phyloP scores from a whole-genome alignment of 2,329 filamentous ascomycete species.

The Fusarium nodosum region DNA sequence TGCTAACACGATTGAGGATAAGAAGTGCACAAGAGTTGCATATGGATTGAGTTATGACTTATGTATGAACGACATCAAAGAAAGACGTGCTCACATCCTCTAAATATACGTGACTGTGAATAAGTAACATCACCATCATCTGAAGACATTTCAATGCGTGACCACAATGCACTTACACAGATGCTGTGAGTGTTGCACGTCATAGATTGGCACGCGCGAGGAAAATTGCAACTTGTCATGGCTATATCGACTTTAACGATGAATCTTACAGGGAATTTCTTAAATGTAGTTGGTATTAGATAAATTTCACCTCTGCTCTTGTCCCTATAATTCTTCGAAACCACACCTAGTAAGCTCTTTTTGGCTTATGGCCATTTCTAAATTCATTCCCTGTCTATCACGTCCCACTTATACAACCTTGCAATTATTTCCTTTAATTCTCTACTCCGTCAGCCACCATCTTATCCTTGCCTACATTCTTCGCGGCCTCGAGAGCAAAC shows the following conservation, averaged over 20 bases:
- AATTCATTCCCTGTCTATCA: slow-evolving; percentile 17
- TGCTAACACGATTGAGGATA: not conserved
- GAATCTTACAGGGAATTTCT: not conserved
- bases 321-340: not conserved
- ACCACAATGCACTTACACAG: not conserved
- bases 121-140: not conserved
- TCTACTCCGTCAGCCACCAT: slow-evolving; percentile 39
- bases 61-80: slow-evolving; percentile 19
- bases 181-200: not conserved
- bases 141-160: not conserved
- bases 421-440: slow-evolving; percentile 38
- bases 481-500: slow-evolving; percentile 58
- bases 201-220: not conserved
- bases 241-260: not conserved
- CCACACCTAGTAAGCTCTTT: slow-evolving; percentile 19
- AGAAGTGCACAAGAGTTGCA: not conserved
- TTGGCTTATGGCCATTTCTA: slow-evolving; percentile 26
- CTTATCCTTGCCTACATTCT: slow-evolving; percentile 44
- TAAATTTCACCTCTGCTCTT: slow-evolving; percentile 1
- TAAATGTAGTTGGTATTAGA: not conserved
- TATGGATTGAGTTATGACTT: slow-evolving; percentile 7
- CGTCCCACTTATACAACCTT: slow-evolving; percentile 26
- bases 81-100: not conserved
- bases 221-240: not conserved
- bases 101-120: not conserved